Conservation (phyloP, 2,329 filamentous ascomycete genomes). For the Rutstroemia sydowiana region DNA sequence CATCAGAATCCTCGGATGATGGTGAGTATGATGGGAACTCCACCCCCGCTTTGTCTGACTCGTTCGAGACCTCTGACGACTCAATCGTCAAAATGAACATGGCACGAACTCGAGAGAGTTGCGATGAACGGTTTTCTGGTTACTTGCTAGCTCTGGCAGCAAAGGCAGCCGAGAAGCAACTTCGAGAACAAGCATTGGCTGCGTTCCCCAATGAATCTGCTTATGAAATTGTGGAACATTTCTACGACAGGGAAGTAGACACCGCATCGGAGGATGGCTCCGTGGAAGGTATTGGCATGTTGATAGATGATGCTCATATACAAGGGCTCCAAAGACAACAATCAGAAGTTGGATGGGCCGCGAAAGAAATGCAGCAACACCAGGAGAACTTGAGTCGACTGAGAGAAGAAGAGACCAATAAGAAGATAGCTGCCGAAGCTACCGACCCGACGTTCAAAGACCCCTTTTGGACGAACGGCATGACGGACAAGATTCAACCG, state of each 20-base stretch:
- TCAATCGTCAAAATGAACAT: conserved; percentile 27
- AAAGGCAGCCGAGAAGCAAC: conserved; percentile 69
- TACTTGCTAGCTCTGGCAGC: conserved; percentile 76
- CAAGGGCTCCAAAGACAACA: conserved; percentile 20
- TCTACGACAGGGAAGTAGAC: conserved; percentile 30
- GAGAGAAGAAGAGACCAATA: conserved; percentile 29
- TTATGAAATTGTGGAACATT: conserved; percentile 31
- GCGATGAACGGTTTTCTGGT: conserved; percentile 67
- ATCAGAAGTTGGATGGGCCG: conserved; percentile 29
- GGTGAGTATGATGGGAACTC: conserved; percentile 23
- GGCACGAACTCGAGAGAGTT: conserved; percentile 56
- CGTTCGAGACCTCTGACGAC: conserved; percentile 29
- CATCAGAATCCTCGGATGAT: conserved; percentile 31
- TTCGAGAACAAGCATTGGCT: conserved; percentile 68
- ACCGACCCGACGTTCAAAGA: conserved; percentile 27
- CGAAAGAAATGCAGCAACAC: conserved; percentile 30
- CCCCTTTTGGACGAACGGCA: conserved; percentile 31
- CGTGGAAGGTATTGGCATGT: conserved; percentile 25
- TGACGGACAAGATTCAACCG: conserved; percentile 21
- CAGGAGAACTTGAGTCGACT: conserved; percentile 28
- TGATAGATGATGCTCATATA: conserved; percentile 20
- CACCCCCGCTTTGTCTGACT: conserved; percentile 28
- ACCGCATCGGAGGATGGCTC: conserved; percentile 28
- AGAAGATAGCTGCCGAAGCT: conserved; percentile 29
- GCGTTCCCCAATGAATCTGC: conserved; percentile 64